These are phyloP conservation scores for Porodaedalea pini DNA, from an alignment of 1,284 basidiomycete genomes.

Conservation along the genomic window DNA sequence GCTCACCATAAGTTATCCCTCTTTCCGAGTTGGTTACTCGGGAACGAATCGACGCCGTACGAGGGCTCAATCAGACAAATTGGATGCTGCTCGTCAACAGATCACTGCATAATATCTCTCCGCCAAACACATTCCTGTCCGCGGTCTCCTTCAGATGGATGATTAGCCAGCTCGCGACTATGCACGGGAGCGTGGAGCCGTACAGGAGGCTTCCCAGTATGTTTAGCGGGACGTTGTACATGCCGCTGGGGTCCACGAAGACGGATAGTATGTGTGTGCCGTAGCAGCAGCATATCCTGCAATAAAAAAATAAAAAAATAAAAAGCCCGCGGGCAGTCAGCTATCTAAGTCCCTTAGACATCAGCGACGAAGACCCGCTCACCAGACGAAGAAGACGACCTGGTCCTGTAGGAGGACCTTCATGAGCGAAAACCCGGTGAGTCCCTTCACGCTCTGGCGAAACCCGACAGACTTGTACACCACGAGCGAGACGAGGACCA, in stretches of 20 bases:
- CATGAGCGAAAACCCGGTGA: not conserved
- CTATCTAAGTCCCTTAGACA: no score
- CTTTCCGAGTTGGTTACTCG: no score
- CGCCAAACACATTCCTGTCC: not conserved
- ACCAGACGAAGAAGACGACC: constrained; percentile 52
- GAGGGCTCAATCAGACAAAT: not conserved
- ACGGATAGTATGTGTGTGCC: not conserved
- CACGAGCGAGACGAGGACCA: constrained; percentile 91
- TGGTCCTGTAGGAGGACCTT: constrained; percentile 44
- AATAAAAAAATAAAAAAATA: not conserved
- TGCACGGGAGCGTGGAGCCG: not conserved
- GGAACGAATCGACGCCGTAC: no score
- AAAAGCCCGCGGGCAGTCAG: not conserved
- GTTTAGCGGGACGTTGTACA: not conserved
- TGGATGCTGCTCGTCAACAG: not conserved
- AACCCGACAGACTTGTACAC: constrained; percentile 46
- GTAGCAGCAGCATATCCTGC: not conserved
- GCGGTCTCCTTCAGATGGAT: not conserved
- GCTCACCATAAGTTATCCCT: no score
- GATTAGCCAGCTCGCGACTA: not conserved
- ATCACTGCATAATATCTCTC: not conserved
- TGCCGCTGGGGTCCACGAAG: not conserved
- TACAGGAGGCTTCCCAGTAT: not conserved
- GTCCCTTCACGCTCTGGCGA: not conserved
- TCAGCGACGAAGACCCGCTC: no score